Conservation (phyloP, 208 protist genomes). For the Borovskyia barvae region DNA sequence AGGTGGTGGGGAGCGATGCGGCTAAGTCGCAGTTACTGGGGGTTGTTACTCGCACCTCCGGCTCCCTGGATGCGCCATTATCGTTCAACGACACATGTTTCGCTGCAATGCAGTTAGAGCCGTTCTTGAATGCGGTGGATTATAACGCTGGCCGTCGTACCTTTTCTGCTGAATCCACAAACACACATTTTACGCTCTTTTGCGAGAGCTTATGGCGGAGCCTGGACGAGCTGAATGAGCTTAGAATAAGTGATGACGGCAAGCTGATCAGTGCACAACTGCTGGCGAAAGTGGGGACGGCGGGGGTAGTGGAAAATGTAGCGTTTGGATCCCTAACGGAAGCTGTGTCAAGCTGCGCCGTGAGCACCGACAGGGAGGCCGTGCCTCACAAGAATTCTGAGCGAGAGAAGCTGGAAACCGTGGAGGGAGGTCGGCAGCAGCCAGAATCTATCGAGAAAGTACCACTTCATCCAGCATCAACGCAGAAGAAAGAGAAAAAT, state of each 20-base stretch:
- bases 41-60: slow-evolving; percentile 7
- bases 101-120: neutral
- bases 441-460: too few species aligned
- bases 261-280: slow-evolving; percentile 2
- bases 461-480: too few species aligned
- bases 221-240: slow-evolving; percentile 5
- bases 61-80: slow-evolving; percentile 7
- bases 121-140: slow-evolving; percentile 3
- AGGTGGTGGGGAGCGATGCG: neutral
- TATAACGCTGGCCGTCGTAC: slow-evolving; percentile 5
- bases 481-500: too few species aligned
- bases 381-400: too few species aligned
- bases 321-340: too few species aligned
- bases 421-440: too few species aligned
- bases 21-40: slow-evolving; percentile 4
- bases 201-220: slow-evolving; percentile 23
- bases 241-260: neutral
- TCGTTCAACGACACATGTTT: slow-evolving; percentile 22
- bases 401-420: too few species aligned
- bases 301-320: too few species aligned
- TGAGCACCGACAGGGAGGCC: too few species aligned
- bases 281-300: neutral
- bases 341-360: too few species aligned
- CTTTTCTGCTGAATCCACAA: slow-evolving; percentile 13
- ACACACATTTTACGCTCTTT: slow-evolving; percentile 16